phyloP scores from a whole-genome alignment of 1,284 basidiomycete species.

The Ustilago loliicola region DNA sequence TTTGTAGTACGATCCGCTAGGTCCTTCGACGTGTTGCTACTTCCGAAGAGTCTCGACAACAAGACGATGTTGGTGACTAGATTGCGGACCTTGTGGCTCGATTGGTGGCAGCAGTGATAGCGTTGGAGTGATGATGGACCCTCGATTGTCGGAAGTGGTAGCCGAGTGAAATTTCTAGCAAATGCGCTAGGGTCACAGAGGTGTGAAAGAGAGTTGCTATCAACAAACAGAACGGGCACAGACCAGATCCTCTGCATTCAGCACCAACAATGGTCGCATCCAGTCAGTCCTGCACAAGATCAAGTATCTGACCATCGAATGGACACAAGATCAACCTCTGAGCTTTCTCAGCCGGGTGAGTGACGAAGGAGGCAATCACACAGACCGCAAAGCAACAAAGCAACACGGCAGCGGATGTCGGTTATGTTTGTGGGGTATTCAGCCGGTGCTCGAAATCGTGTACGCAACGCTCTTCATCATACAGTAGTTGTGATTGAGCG shows the following conservation, averaged over 20 bases:
- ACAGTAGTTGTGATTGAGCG: background rate
- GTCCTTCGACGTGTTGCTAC: no score
- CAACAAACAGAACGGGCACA: no score
- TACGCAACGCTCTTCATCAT: background rate
- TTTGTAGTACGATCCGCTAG: no score
- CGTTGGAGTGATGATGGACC: background rate
- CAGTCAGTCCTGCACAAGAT: no score
- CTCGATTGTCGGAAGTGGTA: background rate
- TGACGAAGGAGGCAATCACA: no score
- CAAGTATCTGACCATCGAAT: no score
- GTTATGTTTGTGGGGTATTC: constrained; percentile 4
- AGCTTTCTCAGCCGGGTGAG: no score
- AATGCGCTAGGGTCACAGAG: background rate
- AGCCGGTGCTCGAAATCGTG: constrained; percentile 1
- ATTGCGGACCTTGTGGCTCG: background rate
- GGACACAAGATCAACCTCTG: no score
- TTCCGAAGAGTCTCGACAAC: no score
- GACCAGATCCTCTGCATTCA: no score
- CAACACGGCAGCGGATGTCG: background rate
- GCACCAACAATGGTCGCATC: no score
- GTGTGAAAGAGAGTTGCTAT: background rate
- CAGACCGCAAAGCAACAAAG: background rate
- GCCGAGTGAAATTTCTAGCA: background rate
- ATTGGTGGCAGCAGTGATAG: background rate
- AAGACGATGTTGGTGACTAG: no score